Conservation (phyloP, 2,329 filamentous ascomycete species). For the Aspergillus pseudoviridinutans region DNA sequence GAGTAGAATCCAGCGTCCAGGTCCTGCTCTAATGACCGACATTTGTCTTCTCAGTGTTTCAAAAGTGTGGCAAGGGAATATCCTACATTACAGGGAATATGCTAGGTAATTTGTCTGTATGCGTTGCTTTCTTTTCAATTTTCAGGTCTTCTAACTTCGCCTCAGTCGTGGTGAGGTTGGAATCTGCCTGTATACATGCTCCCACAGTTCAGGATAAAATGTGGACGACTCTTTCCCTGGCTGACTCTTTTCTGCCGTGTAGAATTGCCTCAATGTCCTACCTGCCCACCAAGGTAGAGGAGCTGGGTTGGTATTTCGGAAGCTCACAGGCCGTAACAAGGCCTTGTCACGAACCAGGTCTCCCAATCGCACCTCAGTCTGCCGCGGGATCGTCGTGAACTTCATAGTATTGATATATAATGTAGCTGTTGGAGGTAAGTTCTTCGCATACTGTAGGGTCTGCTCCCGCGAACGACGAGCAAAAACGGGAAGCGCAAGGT, state of each 20-base stretch:
- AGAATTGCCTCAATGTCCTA: constrained; percentile 37
- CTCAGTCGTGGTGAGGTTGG: constrained; percentile 19
- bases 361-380: constrained; percentile 40
- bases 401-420: constrained; percentile 45
- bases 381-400: constrained; percentile 41
- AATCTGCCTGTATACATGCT: constrained; percentile 39
- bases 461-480: constrained; percentile 58
- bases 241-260: constrained; percentile 33
- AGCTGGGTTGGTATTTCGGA: constrained; percentile 36
- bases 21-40: neutral
- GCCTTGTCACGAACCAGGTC: constrained; percentile 37
- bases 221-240: constrained; percentile 34
- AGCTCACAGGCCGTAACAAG: constrained; percentile 37
- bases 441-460: constrained; percentile 41
- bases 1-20: neutral
- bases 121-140: neutral
- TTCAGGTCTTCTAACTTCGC: constrained; percentile 4
- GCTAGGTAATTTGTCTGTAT: neutral
- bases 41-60: neutral
- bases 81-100: constrained; percentile 2
- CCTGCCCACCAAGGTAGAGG: constrained; percentile 36
- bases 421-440: constrained; percentile 41
- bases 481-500: constrained; percentile 63
- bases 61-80: neutral
- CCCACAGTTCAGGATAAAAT: constrained; percentile 44